These are phyloP conservation scores for Starmerella scarabaei DNA, from an alignment of 805 yeast species.

Conservation along the genomic window DNA sequence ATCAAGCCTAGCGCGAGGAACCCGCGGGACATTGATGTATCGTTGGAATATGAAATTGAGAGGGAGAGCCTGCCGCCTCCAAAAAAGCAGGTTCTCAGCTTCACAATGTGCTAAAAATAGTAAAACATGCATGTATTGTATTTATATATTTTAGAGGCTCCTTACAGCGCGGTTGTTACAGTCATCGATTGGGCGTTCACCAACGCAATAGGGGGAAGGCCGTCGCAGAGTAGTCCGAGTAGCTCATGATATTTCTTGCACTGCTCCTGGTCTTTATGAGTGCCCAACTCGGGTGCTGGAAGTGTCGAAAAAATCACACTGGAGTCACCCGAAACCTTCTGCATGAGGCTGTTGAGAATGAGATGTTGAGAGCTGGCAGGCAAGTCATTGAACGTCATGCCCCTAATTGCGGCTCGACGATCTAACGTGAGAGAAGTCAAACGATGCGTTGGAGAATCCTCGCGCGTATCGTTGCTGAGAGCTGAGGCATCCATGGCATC, in stretches of 20 bases:
- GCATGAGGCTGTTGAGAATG: slow-evolving; percentile 78
- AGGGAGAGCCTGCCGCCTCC: slow-evolving; percentile 3
- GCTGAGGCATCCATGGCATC: slow-evolving; percentile 19
- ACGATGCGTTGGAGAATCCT: no score
- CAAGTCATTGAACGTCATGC: slow-evolving; percentile 62
- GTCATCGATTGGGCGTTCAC: slow-evolving; percentile 90
- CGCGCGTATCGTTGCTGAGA: background rate
- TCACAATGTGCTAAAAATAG: slow-evolving; percentile 6
- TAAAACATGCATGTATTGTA: background rate
- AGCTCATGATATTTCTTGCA: slow-evolving; percentile 64
- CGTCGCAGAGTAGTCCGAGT: slow-evolving; percentile 67
- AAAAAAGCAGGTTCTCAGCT: slow-evolving; percentile 4
- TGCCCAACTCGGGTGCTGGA: slow-evolving; percentile 77
- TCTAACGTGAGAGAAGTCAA: no score
- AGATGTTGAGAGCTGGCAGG: slow-evolving; percentile 87
- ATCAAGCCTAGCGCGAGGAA: slow-evolving; percentile 65
- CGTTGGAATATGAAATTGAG: slow-evolving; percentile 36
- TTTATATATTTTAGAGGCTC: background rate
- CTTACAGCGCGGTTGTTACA: slow-evolving; percentile 77
- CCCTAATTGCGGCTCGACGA: no score
- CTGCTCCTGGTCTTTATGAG: slow-evolving; percentile 56
- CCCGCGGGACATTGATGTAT: slow-evolving; percentile 83
- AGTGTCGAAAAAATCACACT: slow-evolving; percentile 76
- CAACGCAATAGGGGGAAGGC: slow-evolving; percentile 67
- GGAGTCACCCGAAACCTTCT: slow-evolving; percentile 44